phyloP scores from a whole-genome alignment of 1,139 yeast genomes.

The Lodderomyces oxycetoniae region DNA sequence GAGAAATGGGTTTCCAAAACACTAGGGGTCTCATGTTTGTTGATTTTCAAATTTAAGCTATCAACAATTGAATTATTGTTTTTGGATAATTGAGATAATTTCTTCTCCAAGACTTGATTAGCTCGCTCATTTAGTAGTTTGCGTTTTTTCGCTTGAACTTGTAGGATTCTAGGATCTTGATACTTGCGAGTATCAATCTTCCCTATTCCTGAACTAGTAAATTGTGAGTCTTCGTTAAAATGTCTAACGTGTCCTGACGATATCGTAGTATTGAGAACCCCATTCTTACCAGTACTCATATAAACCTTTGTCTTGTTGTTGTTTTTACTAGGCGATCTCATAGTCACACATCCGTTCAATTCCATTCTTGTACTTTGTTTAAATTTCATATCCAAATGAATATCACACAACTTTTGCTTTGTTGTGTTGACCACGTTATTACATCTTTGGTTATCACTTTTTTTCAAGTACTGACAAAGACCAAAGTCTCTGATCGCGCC shows the following conservation, averaged over 20 bases:
- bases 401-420: constrained; percentile 58
- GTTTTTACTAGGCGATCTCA: constrained; percentile 31
- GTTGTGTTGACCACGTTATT: constrained; percentile 53
- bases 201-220: constrained; percentile 7
- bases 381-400: constrained; percentile 59
- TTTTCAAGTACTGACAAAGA: constrained; percentile 50
- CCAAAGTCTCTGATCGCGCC: constrained; percentile 73
- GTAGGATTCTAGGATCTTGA: constrained; percentile 44
- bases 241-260: constrained; percentile 12
- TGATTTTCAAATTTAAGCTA: constrained; percentile 8
- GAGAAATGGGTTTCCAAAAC: constrained; percentile 22
- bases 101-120: constrained; percentile 31
- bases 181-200: constrained; percentile 24
- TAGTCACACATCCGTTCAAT: constrained; percentile 56
- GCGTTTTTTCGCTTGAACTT: constrained; percentile 30
- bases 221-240: constrained; percentile 25
- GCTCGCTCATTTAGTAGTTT: constrained; percentile 30
- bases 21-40: too few relatives aligned
- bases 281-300: constrained; percentile 10
- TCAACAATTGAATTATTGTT: constrained; percentile 9
- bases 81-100: constrained; percentile 17
- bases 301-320: constrained; percentile 24
- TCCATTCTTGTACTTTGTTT: constrained; percentile 64
- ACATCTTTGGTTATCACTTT: constrained; percentile 49
- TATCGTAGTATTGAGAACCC: neutral